Base-by-base conservation (phyloP, 192 early-diverging fungal species). In the Backusella psychrophila region DNA sequence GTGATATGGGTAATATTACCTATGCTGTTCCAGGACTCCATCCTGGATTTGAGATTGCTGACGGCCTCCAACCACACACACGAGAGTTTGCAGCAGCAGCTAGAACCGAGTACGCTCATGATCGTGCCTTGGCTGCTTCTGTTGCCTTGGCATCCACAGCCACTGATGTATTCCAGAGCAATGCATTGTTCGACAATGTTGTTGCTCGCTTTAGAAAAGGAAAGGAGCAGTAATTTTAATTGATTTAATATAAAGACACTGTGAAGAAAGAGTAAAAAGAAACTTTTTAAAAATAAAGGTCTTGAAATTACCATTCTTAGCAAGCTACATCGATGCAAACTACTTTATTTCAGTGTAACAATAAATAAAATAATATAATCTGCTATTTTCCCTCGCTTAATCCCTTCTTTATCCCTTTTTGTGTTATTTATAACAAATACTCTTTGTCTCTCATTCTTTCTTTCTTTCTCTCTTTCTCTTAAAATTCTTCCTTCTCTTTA, bases 1-100 rank as follows among this genome's bases (percentile, higher is more conserved):
- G 93, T 3, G 93, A 94, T 73, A 90, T 93, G 83, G 93, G 93
- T 31, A 94, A 95, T 63, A 82, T 95, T 26, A 90, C 90, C 6
- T 80, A 90, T 42, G 83, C 78, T 31, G 79, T 90, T 26, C 90
- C 93, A 31, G 87, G 88, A 6, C 80, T 90, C 73, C 91, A 93
- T 69, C 84, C 82, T 46, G 14, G 74, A 79, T 56, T 77, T 82
- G 59, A 44, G 63, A 86, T 89, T 59, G 83, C 86, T 83, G 2
- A 79, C 84, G 7, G 81, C 85, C 70, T 77, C 82, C 1, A 90
- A 88, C 68, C 93, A 95, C 71, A 89, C 71, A 89, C 93, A 0
- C 74, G 74, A 26, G 87, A 87, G 71, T 95, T 95, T 69, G 76
- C 88, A 7, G 79, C 83, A 39, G 85, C 77, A 4, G 90, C 92